phyloP scores from a whole-genome alignment of 331 rosid species.

The Malus hybrid region DNA sequence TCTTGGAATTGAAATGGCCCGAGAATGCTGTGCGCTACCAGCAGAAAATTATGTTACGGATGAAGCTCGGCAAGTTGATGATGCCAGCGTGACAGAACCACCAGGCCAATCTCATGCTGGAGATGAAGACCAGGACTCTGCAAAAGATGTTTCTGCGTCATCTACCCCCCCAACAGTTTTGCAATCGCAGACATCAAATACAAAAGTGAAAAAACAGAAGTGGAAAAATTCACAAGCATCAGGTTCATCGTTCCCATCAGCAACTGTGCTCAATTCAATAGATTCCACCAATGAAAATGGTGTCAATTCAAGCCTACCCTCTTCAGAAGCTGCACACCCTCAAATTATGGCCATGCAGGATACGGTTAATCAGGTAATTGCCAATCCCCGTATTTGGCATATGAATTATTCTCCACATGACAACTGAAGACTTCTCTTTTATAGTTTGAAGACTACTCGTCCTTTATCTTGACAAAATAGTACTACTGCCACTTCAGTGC shows the following conservation, averaged over 20 bases:
- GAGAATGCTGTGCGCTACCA: slow-evolving; percentile 65
- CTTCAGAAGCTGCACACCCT: slow-evolving; percentile 45
- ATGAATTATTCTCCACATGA: neutral
- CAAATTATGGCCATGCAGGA: slow-evolving; percentile 77
- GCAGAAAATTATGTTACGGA: slow-evolving; percentile 45
- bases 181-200: slow-evolving; percentile 39
- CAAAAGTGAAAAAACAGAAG: slow-evolving; percentile 72
- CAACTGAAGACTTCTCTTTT: neutral
- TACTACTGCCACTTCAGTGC: neutral
- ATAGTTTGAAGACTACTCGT: neutral
- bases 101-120: slow-evolving; percentile 36
- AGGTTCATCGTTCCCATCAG: slow-evolving; percentile 47
- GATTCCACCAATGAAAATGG: slow-evolving; percentile 49
- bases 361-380: slow-evolving; percentile 64
- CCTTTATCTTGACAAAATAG: neutral
- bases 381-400: neutral
- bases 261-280: slow-evolving; percentile 39
- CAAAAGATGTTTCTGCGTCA: slow-evolving; percentile 56
- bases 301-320: slow-evolving; percentile 46
- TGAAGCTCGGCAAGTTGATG: slow-evolving; percentile 48
- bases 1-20: slow-evolving; percentile 93
- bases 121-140: slow-evolving; percentile 49
- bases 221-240: slow-evolving; percentile 65
- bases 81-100: slow-evolving; percentile 30
- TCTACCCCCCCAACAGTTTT: slow-evolving; percentile 27